Base-by-base conservation (phyloP, 768 basidiomycete genomes). In the Tylopilus plumbeoviolaceoides region DNA sequence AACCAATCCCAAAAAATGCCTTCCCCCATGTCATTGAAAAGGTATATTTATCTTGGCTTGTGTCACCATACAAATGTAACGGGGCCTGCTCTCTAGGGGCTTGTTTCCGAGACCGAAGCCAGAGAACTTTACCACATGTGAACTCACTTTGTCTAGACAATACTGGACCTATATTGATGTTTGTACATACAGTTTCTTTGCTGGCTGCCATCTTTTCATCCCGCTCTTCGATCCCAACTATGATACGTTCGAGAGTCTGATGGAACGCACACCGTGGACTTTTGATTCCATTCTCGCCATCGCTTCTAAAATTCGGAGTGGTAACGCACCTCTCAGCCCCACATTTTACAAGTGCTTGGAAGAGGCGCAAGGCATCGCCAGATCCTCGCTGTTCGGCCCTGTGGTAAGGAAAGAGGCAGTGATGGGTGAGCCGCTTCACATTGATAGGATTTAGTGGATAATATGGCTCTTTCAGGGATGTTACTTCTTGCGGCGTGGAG, bases 191-290 rank as follows among this genome's bases (percentile, higher is more conserved):
- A 93, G 91, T 65, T 98, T 95, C 78, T 95, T 95, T 75, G 86
- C 89, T 53, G 94, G 94, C 45, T 97, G 93, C 73, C 90, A 97
- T 75, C 80, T 94, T 67, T 98, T 97, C 77, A 92, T 97, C 59
- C 94, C 95, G 44, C 78, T 97, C 56, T 97, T 95, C 75, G 93
- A 97, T 72, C 89, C 91, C 30, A 74, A 77, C 54, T 95, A 93
- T 72, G 95, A 98, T 76, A 91, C 91, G 15, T 95, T 90, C 73
- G 94, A 95, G 68, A 84, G 85, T 59, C 78, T 95, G 61, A 87
- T 87, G 77, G 91, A 92, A 69, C 85, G 95, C 60, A 90, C 89
- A 6, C 95, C 95, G 5, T 98, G 93, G 88, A 94, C 92, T 48
- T 94, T 94, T 69, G 91, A 95, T 70, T 87, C 92, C 54, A 86